These are phyloP conservation scores for Yamadazyma dushanensis DNA, from an alignment of 1,139 yeast species.

Conservation along the genomic window DNA sequence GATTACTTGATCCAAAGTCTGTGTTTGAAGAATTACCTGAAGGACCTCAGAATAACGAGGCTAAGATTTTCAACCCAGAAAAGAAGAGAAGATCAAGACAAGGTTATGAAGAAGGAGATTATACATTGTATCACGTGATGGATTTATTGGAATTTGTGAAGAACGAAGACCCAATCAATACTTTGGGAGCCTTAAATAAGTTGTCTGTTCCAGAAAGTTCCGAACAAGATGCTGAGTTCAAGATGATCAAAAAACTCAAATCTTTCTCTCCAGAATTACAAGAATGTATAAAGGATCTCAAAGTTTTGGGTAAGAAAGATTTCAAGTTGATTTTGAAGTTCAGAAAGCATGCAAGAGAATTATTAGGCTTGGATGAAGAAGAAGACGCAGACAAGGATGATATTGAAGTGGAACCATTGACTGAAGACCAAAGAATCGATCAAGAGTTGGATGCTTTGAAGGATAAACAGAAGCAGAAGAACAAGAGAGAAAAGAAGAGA, in stretches of 20 bases:
- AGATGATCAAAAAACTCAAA: conserved; percentile 65
- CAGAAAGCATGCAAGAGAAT: conserved; percentile 82
- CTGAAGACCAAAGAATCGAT: conserved; percentile 89
- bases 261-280: conserved; percentile 75
- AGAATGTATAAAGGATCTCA: conserved; percentile 85
- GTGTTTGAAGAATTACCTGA: conserved; percentile 91
- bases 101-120: conserved; percentile 96
- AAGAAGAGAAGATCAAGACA: conserved; percentile 86
- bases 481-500: conserved; percentile 78
- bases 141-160: conserved; percentile 76
- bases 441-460: conserved; percentile 75
- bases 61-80: conserved; percentile 92
- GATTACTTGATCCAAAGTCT: conserved; percentile 85
- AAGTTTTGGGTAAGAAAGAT: conserved; percentile 91
- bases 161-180: conserved; percentile 79
- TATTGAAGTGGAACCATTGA: conserved; percentile 66
- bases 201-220: conserved; percentile 55
- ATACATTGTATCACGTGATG: conserved; percentile 70
- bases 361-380: conserved; percentile 65
- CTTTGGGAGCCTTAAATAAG: conserved; percentile 70
- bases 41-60: conserved; percentile 79
- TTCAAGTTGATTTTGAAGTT: conserved; percentile 82
- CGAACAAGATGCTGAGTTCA: conserved; percentile 56
- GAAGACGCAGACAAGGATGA: conserved; percentile 39
- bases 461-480: conserved; percentile 66